Base-by-base conservation (phyloP, 1,139 yeast species). In the Geotrichum klebahnii region DNA sequence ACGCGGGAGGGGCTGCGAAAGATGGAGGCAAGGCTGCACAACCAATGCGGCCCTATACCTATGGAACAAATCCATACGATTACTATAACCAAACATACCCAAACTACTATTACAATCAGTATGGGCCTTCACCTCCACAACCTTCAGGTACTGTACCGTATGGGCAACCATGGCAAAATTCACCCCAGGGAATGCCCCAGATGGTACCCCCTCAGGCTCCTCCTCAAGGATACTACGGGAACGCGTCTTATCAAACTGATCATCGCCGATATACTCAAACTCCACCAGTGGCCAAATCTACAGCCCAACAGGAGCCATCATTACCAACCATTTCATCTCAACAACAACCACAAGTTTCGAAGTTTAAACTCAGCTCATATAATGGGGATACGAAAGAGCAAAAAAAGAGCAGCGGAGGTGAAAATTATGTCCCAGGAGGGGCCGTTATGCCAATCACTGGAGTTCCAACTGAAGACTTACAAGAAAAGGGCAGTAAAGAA, bases 1-100 rank as follows among this genome's bases (percentile, higher is more conserved):
- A 36, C 12, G 47, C 47, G 8, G 47, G 47, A 2, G 47, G 29
- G 17, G 47, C 33, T 10, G 29, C 47, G n/a, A 44, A 44, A 20
- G 36, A 5, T 10, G 24, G 24, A 10, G 26, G 23, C 28, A 16
- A 38, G 26, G 19, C 20, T 14, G 28, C 19, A 17, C 28, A 26
- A 22, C 29, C 34, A 5, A 8, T 5, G n/a, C 3, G 39, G 20
- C 28, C 34, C 14, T 33, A 34, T 22, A 12, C 39, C 14, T 35
- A 35, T 12, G 34, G 34, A 9, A 6, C 35, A 10, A 35, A 35
- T 23, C 19, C 17, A 23, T 44, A 36, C 10, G 35, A 44, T 28
- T 44, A 44, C 17, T 44, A 35, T 23, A 22, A n/a, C 12, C 47
- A 35, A 12, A 39, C 22, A 16, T 43, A 34, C 23, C 39, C 33